Evolutionary conservation across 306 rosid genomes (phyloP), one percentile per base, ranked within the genome.

Genomic region (Fragaria ananassa): DNA sequence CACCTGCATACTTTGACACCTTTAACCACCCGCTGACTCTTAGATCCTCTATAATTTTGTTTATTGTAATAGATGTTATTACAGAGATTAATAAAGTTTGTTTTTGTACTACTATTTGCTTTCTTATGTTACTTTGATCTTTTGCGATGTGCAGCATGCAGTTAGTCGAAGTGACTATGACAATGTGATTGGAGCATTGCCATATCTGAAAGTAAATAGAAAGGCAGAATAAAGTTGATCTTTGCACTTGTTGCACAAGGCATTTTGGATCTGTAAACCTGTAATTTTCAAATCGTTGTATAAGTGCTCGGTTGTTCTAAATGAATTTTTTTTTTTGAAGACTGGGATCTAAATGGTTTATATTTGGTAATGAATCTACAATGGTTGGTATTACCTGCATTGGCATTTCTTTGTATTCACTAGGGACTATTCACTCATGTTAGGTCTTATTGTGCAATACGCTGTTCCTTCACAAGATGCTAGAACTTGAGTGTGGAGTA

Each of bases 171-270:
- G 97, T 70, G 97, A 95, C 89, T 92, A 90, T 76, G 91, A 95
- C 85, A 95, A 95, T 72, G 99, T 95, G 73, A 85, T 92, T 35
- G 88, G 93, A 68, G 89, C 89, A 79, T 80, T 95, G 85, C 99
- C 99, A 7, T 95, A 95, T 76, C 86, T 95, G 74, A 95, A 95
- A 85, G 99, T 89, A 74, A 90, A 95, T 85, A 87, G 99, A 81
- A 37, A 81, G 15, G 96, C 89, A 15, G 66, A 82, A 71, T 90
- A 90, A 80, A 84, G 69, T 27, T 46, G 14, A 42, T 42, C 25
- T 25, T 71, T 76, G 58, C 70, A 71, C 70, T 3, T 21, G 51
- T 19, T 10, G 27, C 27, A 18, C 47, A 23, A 15, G 25, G n/a
- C 53, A 50, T 71, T 5, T 58, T 56, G 73, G 78, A 71, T 78